Conservation (phyloP, 75 land plant genomes). For the Adiantum capillusveneris region DNA sequence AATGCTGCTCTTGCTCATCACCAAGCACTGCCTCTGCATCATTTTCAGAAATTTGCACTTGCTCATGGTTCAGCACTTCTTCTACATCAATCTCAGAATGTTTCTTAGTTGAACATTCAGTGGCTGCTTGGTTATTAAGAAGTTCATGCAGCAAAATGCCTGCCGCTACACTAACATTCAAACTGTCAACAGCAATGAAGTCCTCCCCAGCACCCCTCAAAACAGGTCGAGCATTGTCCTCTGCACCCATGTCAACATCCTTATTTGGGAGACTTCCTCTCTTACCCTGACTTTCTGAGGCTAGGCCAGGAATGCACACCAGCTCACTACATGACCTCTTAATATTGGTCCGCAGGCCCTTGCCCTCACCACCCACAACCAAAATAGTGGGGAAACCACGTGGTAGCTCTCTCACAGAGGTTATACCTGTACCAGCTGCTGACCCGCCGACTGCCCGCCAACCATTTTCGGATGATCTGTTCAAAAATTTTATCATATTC, state of each 20-base stretch:
- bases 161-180: conserved; percentile 99
- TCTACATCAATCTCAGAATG: too few relatives aligned
- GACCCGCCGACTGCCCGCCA: conserved; percentile 91
- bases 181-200: conserved; percentile 84
- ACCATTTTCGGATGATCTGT: conserved; percentile 68
- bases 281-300: background rate
- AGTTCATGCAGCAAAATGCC: conserved; percentile 88
- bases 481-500: conserved; percentile 92
- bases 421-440: conserved; percentile 32
- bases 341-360: conserved; percentile 80
- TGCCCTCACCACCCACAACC: conserved; percentile 94
- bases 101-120: too few relatives aligned
- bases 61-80: too few relatives aligned
- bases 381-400: conserved; percentile 71
- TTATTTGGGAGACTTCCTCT: too few relatives aligned
- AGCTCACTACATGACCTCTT: conserved; percentile 74
- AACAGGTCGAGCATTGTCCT: background rate
- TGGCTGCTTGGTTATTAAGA: conserved; percentile 5
- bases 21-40: too few relatives aligned
- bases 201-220: background rate
- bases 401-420: conserved; percentile 49
- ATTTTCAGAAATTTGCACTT: too few relatives aligned
- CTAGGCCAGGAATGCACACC: conserved; percentile 54
- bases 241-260: conserved; percentile 7
- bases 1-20: too few relatives aligned